These are phyloP conservation scores for Poa pratensis DNA, from an alignment of 176 grass and related monocot genomes.

Conservation along the genomic window DNA sequence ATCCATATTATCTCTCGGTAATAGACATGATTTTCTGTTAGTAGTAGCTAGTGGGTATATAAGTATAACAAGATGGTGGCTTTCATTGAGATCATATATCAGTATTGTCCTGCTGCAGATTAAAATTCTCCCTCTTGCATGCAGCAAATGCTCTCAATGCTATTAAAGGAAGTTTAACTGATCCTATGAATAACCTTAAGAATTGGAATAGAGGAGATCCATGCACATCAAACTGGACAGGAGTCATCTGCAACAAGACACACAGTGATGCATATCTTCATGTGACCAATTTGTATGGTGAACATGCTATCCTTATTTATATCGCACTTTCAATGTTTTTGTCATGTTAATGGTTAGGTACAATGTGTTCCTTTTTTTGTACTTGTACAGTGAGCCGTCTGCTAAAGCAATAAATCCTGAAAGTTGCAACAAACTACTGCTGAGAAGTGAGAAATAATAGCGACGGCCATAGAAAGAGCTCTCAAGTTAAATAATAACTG, in stretches of 20 bases:
- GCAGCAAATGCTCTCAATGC: constrained; percentile 65
- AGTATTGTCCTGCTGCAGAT: neutral
- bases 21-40: constrained; percentile 6
- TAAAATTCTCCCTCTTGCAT: constrained; percentile 14
- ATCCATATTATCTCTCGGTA: neutral
- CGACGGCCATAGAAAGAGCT: neutral
- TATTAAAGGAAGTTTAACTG: constrained; percentile 64
- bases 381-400: constrained; percentile 3
- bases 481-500: neutral
- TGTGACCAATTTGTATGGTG: constrained; percentile 74
- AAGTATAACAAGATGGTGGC: neutral
- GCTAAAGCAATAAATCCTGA: constrained; percentile 8
- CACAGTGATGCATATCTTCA: constrained; percentile 58
- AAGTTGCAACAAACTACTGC: neutral
- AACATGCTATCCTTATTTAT: neutral
- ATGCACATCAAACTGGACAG: constrained; percentile 79
- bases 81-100: constrained; percentile 3
- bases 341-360: neutral
- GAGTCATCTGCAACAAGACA: constrained; percentile 59
- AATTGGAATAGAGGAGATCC: constrained; percentile 87
- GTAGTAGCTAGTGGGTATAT: neutral
- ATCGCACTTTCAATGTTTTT: neutral
- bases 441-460: constrained; percentile 12
- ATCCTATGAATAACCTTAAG: constrained; percentile 70
- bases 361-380: neutral